A percentile compares a stretch with the other conserved stretches of the same genome.
Conservation (phyloP, 257 asterid genomes). For the Nicotiana tabacum region DNA sequence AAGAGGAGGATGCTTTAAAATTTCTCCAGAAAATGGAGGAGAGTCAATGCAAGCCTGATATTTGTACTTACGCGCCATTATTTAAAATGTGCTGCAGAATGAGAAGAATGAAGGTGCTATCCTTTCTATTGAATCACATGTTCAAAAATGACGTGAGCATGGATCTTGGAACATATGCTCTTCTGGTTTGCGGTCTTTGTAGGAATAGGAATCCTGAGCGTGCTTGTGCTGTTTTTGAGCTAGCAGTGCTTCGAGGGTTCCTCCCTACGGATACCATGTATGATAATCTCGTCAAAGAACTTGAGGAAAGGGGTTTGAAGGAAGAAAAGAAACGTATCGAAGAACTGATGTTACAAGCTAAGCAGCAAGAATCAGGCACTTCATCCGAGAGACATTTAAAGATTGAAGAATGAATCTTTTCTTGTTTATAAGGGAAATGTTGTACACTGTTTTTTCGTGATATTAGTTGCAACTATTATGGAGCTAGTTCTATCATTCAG, state of each 20-base stretch:
- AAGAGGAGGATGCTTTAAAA: conserved; percentile 77
- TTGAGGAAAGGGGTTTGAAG: conserved; percentile 47
- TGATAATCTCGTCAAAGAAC: conserved; percentile 36
- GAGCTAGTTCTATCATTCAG: neutral
- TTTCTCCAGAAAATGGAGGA: conserved; percentile 67
- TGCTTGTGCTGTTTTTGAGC: conserved; percentile 70
- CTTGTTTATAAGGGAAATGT: neutral
- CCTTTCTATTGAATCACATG: conserved; percentile 76
- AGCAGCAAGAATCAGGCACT: conserved; percentile 13
- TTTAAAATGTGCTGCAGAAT: conserved; percentile 83
- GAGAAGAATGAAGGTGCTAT: conserved; percentile 73
- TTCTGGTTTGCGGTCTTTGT: conserved; percentile 54
- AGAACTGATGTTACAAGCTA: conserved; percentile 47
- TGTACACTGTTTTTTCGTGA: neutral
- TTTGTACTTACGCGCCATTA: conserved; percentile 57
- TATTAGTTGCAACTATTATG: neutral
- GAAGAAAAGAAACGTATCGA: conserved; percentile 43
- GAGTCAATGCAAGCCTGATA: conserved; percentile 54
- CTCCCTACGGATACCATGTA: conserved; percentile 52
- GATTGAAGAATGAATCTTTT: conserved; percentile 9
- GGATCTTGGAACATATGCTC: conserved; percentile 63
- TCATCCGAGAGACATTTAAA: neutral
- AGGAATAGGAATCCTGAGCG: conserved; percentile 41
- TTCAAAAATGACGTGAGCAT: conserved; percentile 57
- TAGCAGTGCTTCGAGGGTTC: conserved; percentile 53